Evolutionary conservation across 805 yeast genomes (phyloP).

Genomic region (Geotrichum ghanense): DNA sequence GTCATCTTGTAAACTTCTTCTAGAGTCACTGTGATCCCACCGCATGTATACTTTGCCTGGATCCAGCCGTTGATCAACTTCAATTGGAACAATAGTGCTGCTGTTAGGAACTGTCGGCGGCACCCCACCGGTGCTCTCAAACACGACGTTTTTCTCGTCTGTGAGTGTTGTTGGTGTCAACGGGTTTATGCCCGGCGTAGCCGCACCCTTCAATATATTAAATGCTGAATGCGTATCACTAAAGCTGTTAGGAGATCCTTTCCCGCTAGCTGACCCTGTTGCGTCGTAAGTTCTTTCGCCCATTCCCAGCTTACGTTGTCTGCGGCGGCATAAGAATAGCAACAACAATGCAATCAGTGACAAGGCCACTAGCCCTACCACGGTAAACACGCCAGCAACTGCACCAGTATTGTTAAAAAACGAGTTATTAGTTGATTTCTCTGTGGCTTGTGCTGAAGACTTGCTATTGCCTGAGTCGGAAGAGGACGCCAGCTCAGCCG

Average conservation of each 20-base stretch:
- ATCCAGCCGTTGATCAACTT: slow-evolving; percentile 51
- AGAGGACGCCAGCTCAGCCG: not conserved
- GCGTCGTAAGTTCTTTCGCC: slow-evolving; percentile 2
- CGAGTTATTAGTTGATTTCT: too few species aligned
- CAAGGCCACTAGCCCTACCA: slow-evolving; percentile 54
- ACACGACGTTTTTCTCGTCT: slow-evolving; percentile 1
- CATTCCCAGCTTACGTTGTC: not conserved
- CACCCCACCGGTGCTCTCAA: too few species aligned
- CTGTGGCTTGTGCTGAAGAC: not conserved
- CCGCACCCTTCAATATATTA: slow-evolving; percentile 6
- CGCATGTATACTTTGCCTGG: slow-evolving; percentile 42
- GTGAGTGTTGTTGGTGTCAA: slow-evolving; percentile 15
- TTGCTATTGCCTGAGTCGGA: not conserved
- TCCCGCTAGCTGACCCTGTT: not conserved
- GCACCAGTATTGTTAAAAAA: slow-evolving; percentile 64
- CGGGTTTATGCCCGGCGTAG: slow-evolving; percentile 11
- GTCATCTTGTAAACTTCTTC: slow-evolving; percentile 41
- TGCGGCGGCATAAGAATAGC: slow-evolving; percentile 29
- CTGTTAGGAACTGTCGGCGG: slow-evolving; percentile 18
- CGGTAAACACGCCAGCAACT: slow-evolving; percentile 79
- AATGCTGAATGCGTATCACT: slow-evolving; percentile 8
- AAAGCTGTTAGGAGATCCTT: slow-evolving; percentile 2
- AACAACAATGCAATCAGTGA: slow-evolving; percentile 34
- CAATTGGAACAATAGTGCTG: slow-evolving; percentile 20
- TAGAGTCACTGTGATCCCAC: slow-evolving; percentile 35